Evolutionary conservation across 2,329 filamentous ascomycete species (phyloP).

Genomic region (Byssochlamys sp.): DNA sequence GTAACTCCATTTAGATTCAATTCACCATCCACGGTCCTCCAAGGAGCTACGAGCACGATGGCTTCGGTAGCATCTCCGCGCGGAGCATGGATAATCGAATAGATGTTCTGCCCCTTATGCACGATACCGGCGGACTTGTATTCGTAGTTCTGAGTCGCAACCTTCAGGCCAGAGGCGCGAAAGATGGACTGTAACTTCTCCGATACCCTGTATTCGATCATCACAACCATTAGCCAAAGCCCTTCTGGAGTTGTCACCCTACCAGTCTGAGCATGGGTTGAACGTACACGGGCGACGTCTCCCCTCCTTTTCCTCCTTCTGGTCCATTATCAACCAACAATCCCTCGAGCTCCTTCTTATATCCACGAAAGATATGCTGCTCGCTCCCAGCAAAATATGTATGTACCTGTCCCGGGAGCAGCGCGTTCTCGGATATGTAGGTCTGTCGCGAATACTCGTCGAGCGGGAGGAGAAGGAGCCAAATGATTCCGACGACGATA

Average conservation of each 20-base stretch:
- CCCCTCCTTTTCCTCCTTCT: conserved; percentile 20
- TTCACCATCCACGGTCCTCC: conserved; percentile 69
- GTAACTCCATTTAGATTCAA: conserved; percentile 81
- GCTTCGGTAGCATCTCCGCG: conserved; percentile 94
- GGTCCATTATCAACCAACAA: conserved; percentile 15
- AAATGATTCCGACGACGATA: conserved; percentile 73
- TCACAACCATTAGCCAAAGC: conserved; percentile 6
- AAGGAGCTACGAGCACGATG: conserved; percentile 81
- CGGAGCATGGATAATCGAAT: conserved; percentile 85
- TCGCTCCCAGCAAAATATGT: conserved; percentile 96
- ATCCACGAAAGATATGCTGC: conserved; percentile 86
- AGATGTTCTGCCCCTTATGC: conserved; percentile 77
- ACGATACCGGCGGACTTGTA: conserved; percentile 68
- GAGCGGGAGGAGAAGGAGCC: conserved; percentile 81
- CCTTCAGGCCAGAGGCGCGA: conserved; percentile 70
- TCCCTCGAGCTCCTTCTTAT: conserved; percentile 68
- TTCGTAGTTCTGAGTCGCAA: conserved; percentile 76
- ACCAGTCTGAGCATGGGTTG: not conserved
- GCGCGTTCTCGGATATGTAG: conserved; percentile 94
- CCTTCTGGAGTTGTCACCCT: conserved; percentile 3
- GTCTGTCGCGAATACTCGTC: conserved; percentile 84
- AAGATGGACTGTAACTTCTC: conserved; percentile 67
- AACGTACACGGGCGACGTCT: conserved; percentile 6
- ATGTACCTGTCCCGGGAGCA: conserved; percentile 90
- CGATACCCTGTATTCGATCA: conserved; percentile 41